A percentile compares a stretch with the other conserved stretches of the same genome.
These are phyloP conservation scores for Lipomyces starkeyi DNA, from an alignment of 805 yeast species.

Conservation along the genomic window DNA sequence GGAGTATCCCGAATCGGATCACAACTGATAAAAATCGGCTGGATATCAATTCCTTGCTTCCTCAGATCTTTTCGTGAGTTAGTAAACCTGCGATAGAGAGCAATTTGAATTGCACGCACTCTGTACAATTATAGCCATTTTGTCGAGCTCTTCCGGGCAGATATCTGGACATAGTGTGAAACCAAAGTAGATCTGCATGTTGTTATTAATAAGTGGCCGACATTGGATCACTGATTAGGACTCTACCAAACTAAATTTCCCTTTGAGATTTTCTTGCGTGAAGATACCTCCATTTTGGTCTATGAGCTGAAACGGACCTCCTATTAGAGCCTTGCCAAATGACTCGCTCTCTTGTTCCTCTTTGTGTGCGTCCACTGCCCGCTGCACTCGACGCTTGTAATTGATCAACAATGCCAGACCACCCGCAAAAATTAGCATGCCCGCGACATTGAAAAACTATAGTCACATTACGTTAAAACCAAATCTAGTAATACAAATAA, in stretches of 20 bases:
- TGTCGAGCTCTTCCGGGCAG: slow-evolving; percentile 97
- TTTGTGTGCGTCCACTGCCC: slow-evolving; percentile 25
- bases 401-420: slow-evolving; percentile 21
- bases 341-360: slow-evolving; percentile 27
- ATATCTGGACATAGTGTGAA: slow-evolving; percentile 98
- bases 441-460: slow-evolving; percentile 28
- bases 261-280: slow-evolving; percentile 76
- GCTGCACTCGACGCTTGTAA: slow-evolving; percentile 30
- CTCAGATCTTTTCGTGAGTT: slow-evolving; percentile 53
- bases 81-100: neutral
- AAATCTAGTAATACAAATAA: neutral
- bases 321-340: slow-evolving; percentile 84
- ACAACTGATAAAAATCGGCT: slow-evolving; percentile 92
- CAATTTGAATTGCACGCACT: slow-evolving; percentile 42
- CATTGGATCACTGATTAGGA: neutral
- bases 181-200: slow-evolving; percentile 76
- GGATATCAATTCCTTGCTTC: slow-evolving; percentile 63
- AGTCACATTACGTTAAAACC: neutral
- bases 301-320: slow-evolving; percentile 80
- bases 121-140: slow-evolving; percentile 75
- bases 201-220: neutral
- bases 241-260: slow-evolving; percentile 68
- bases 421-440: slow-evolving; percentile 17
- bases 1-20: slow-evolving; percentile 97
- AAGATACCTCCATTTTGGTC: slow-evolving; percentile 76